These are phyloP conservation scores for Beverwykella pulmonaria DNA, from an alignment of 495 filamentous ascomycete species.

Conservation along the genomic window DNA sequence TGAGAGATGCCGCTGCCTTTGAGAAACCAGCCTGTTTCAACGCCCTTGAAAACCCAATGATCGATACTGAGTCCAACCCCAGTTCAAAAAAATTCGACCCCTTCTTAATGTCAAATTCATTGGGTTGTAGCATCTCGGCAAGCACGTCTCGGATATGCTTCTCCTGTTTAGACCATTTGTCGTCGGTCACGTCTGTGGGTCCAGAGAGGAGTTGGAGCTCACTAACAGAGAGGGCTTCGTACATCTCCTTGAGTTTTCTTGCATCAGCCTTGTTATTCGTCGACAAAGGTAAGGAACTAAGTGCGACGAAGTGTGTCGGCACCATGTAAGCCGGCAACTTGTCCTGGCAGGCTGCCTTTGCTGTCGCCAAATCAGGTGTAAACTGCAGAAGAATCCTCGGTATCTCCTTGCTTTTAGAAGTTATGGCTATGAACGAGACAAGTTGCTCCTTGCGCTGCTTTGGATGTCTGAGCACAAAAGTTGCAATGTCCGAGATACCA, in stretches of 20 bases:
- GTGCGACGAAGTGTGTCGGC: conserved; percentile 69
- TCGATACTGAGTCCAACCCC: conserved; percentile 80
- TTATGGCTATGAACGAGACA: conserved; percentile 65
- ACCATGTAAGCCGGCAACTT: conserved; percentile 76
- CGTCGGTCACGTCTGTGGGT: conserved; percentile 40
- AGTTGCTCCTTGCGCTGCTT: conserved; percentile 67
- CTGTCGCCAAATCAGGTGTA: conserved; percentile 34
- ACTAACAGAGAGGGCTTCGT: conserved; percentile 55
- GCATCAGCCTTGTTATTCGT: conserved; percentile 74
- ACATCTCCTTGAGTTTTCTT: conserved; percentile 63
- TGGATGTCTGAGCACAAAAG: conserved; percentile 65
- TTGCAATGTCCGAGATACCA: conserved; percentile 61
- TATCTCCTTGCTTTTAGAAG: conserved; percentile 2
- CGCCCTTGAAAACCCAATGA: conserved; percentile 60
- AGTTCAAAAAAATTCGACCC: conserved; percentile 75
- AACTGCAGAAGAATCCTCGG: conserved; percentile 28
- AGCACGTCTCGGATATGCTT: conserved; percentile 56
- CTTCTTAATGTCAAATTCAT: conserved; percentile 50
- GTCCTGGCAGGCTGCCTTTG: conserved; percentile 58
- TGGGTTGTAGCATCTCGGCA: conserved; percentile 51
- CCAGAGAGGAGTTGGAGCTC: conserved; percentile 60
- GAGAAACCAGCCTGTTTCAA: conserved; percentile 53
- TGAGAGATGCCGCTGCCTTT: conserved; percentile 60
- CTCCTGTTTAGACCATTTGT: conserved; percentile 48
- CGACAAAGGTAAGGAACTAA: conserved; percentile 66